phyloP scores from a whole-genome alignment of 805 yeast genomes.

The Phaffomyces thermotolerans region DNA sequence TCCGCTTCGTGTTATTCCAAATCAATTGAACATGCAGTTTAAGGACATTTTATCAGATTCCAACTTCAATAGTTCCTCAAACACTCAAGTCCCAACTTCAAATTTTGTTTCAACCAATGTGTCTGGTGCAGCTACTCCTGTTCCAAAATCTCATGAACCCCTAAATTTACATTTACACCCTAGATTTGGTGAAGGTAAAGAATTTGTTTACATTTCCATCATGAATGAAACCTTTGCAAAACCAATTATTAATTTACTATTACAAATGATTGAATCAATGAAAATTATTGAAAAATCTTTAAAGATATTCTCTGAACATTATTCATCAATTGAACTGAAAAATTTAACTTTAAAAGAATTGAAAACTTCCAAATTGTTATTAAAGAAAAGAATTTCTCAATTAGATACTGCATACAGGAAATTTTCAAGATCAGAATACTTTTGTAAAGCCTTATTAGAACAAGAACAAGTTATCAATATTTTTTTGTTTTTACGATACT shows the following conservation, averaged over 20 bases:
- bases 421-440: constrained; percentile 30
- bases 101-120: constrained; percentile 1
- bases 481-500: constrained; percentile 33
- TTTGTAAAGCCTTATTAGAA: constrained; percentile 27
- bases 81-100: constrained; percentile 2
- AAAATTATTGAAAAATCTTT: constrained; percentile 16
- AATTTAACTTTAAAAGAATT: constrained; percentile 2
- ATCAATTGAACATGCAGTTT: constrained; percentile 13
- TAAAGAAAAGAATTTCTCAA: constrained; percentile 25
- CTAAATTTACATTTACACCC: constrained; percentile 1
- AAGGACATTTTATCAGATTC: not conserved
- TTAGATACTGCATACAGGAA: constrained; percentile 29
- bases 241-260: constrained; percentile 24
- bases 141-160: constrained; percentile 23
- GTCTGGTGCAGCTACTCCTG: constrained; percentile 28
- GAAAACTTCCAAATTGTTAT: constrained; percentile 11
- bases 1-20: constrained; percentile 36
- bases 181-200: constrained; percentile 3
- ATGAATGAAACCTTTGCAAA: constrained; percentile 27
- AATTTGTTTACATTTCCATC: constrained; percentile 23
- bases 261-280: constrained; percentile 26
- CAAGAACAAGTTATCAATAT: constrained; percentile 31
- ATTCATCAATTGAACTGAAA: not conserved
- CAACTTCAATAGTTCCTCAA: not conserved
- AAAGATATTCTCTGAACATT: not conserved